Conservation (phyloP, 2,329 filamentous ascomycete genomes). For the Pseudogymnoascus sp. region DNA sequence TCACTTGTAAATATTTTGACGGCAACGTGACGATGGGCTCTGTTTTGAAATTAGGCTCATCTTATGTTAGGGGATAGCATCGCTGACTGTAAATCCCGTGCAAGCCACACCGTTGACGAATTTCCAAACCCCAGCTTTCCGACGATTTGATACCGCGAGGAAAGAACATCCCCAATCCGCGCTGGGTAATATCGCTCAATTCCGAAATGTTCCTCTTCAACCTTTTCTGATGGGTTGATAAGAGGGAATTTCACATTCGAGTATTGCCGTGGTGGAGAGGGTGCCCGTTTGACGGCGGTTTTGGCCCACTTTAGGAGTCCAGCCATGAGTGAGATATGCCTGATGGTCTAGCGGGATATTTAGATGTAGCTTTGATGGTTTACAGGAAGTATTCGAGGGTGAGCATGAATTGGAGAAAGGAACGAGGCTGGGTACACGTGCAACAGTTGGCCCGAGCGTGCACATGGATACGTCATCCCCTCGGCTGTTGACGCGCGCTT, state of each 20-base stretch:
- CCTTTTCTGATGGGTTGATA: constrained; percentile 11
- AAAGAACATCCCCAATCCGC: constrained; percentile 14
- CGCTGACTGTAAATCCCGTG: constrained; percentile 12
- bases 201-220: constrained; percentile 14
- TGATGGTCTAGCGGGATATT: constrained; percentile 2
- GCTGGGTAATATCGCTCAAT: constrained; percentile 15
- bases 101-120: constrained; percentile 14
- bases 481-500: too few species aligned
- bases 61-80: not conserved
- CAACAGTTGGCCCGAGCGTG: not conserved
- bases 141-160: constrained; percentile 14
- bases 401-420: not conserved
- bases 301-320: constrained; percentile 14
- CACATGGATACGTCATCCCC: too few species aligned
- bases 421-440: not conserved
- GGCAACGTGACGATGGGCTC: constrained; percentile 13
- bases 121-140: constrained; percentile 17
- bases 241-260: constrained; percentile 11
- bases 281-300: constrained; percentile 11
- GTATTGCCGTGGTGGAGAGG: constrained; percentile 13
- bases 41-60: constrained; percentile 13
- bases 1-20: constrained; percentile 16
- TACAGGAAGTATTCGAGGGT: not conserved
- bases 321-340: constrained; percentile 7
- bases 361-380: not conserved